Evolutionary conservation across 1,284 basidiomycete genomes (phyloP).

Genomic region (Taiwanofungus camphoratus): DNA sequence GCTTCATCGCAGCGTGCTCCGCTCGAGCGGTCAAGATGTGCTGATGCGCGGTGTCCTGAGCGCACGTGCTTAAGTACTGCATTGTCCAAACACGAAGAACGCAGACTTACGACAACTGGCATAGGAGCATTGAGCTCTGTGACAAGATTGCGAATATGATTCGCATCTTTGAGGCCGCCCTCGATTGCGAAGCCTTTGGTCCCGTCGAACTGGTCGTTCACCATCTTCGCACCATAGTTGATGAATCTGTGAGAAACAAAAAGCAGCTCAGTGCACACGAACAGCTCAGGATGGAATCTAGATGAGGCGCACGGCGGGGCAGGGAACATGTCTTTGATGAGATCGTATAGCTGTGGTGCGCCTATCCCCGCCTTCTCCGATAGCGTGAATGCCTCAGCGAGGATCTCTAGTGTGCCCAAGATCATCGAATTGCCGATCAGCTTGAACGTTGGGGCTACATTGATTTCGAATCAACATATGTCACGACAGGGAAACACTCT

Average conservation of each 20-base stretch:
- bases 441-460: conserved; percentile 72
- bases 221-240: conserved; percentile 65
- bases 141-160: conserved; percentile 59
- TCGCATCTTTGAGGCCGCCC: conserved; percentile 83
- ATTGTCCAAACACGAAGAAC: neutral
- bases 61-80: neutral
- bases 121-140: conserved; percentile 71
- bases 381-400: conserved; percentile 79
- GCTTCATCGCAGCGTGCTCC: conserved; percentile 44
- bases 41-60: conserved; percentile 63
- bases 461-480: neutral
- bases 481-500: neutral
- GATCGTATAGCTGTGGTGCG: conserved; percentile 29
- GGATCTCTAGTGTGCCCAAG: conserved; percentile 67
- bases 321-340: conserved; percentile 47
- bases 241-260: conserved; percentile 36
- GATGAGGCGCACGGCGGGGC: conserved; percentile 42
- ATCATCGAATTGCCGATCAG: conserved; percentile 73
- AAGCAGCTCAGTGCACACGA: neutral
- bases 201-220: conserved; percentile 71
- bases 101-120: conserved; percentile 51
- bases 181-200: conserved; percentile 80
- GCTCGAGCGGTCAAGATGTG: conserved; percentile 78
- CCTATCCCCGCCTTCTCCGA: conserved; percentile 83
- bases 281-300: conserved; percentile 4